Conservation (phyloP, 805 yeast genomes). For the Brettanomyces anomalus region DNA sequence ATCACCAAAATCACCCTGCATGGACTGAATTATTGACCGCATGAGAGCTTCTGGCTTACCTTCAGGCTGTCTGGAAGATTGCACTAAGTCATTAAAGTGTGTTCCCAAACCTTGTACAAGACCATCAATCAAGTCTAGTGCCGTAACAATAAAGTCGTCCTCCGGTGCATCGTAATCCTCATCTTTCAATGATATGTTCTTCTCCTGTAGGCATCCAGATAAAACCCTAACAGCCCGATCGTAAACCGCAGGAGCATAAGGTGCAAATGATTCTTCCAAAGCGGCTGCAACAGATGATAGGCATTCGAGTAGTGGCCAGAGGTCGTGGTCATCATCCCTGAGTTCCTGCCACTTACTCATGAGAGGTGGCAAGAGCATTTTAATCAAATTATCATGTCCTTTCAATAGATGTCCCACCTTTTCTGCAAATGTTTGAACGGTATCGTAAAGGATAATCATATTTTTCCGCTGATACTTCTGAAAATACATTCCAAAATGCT, state of each 20-base stretch:
- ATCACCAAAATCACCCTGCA: conserved; percentile 70
- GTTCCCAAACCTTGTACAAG: conserved; percentile 78
- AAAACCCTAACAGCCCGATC: conserved; percentile 68
- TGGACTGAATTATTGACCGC: conserved; percentile 55
- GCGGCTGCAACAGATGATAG: conserved; percentile 87
- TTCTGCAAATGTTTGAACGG: conserved; percentile 83
- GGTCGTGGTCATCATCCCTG: conserved; percentile 68
- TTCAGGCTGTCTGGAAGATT: conserved; percentile 7
- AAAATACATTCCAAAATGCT: conserved; percentile 68
- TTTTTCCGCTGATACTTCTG: conserved; percentile 73
- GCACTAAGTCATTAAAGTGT: conserved; percentile 44
- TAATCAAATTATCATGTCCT: conserved; percentile 48
- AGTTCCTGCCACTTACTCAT: conserved; percentile 71
- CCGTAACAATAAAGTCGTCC: conserved; percentile 81
- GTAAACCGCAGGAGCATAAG: conserved; percentile 82
- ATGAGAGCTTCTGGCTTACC: conserved; percentile 33
- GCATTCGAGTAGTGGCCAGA: conserved; percentile 92
- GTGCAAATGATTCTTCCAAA: conserved; percentile 75
- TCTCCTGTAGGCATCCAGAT: conserved; percentile 56
- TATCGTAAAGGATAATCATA: conserved; percentile 75
- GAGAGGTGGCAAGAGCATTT: conserved; percentile 69
- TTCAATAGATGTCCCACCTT: conserved; percentile 49
- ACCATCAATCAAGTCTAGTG: conserved; percentile 87
- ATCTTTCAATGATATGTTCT: conserved; percentile 52
- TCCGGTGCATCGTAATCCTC: conserved; percentile 73